A percentile compares a stretch with the other conserved stretches of the same genome.
Evolutionary conservation across 805 yeast genomes (phyloP).

Genomic region (Nakazawaea laoshanensis): DNA sequence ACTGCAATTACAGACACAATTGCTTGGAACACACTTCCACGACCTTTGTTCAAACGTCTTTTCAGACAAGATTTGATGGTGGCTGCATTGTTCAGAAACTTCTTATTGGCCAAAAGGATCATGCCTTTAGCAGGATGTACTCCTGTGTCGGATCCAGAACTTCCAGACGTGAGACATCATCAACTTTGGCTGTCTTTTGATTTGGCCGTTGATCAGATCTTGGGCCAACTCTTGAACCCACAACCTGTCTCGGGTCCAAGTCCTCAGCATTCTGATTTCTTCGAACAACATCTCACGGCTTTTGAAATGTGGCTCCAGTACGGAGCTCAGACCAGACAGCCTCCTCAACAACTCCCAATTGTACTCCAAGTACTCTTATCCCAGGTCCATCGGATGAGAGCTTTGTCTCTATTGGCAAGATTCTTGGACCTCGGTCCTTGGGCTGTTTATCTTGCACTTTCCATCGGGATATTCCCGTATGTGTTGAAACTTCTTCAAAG

Average conservation of each 20-base stretch:
- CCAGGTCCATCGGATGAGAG: slow-evolving; percentile 89
- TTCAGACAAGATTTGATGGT: slow-evolving; percentile 96
- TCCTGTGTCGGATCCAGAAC: slow-evolving; percentile 88
- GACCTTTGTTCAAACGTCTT: slow-evolving; percentile 80
- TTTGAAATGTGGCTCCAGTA: slow-evolving; percentile 94
- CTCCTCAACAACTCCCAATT: slow-evolving; percentile 94
- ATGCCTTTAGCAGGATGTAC: slow-evolving; percentile 92
- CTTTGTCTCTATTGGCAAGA: slow-evolving; percentile 72
- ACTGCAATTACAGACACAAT: slow-evolving; percentile 97
- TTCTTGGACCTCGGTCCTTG: slow-evolving; percentile 94
- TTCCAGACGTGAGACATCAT: slow-evolving; percentile 80
- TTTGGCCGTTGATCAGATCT: slow-evolving; percentile 88
- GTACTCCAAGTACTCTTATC: slow-evolving; percentile 87
- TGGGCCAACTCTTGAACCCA: slow-evolving; percentile 54
- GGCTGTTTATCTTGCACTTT: slow-evolving; percentile 89
- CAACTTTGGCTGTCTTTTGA: slow-evolving; percentile 99
- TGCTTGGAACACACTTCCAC: slow-evolving; percentile 89
- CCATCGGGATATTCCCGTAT: slow-evolving; percentile 94
- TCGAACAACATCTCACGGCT: slow-evolving; percentile 93
- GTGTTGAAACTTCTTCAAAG: slow-evolving; percentile 83
- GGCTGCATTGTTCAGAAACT: slow-evolving; percentile 91
- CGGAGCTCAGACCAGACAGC: slow-evolving; percentile 72
- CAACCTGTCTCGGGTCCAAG: slow-evolving; percentile 21
- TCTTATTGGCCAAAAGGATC: slow-evolving; percentile 81
- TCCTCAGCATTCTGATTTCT: slow-evolving; percentile 87